A percentile compares a stretch with the other conserved stretches of the same genome.
phyloP scores from a whole-genome alignment of 2,329 filamentous ascomycete genomes.

The Penicillium sp. region DNA sequence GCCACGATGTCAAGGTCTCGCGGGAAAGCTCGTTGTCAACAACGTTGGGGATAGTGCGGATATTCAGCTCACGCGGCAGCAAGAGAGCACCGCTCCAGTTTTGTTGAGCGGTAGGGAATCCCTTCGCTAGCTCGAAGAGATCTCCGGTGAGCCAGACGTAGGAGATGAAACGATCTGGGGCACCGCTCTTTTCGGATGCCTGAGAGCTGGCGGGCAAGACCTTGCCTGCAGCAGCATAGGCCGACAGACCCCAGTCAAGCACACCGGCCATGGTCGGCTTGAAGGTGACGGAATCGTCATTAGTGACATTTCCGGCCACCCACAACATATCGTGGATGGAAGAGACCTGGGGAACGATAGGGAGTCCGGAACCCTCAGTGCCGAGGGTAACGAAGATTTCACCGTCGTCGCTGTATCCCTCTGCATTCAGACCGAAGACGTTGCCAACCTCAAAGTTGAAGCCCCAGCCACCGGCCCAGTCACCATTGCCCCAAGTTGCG shows the following conservation, averaged over 20 bases:
- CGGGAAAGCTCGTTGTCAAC: conserved; percentile 15
- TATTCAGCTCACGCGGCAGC: conserved; percentile 17
- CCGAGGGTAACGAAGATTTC: conserved; percentile 20
- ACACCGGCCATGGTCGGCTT: conserved; percentile 22
- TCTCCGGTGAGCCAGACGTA: conserved; percentile 22
- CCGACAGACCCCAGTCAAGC: conserved; percentile 21
- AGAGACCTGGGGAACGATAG: conserved; percentile 12
- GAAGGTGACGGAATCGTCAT: conserved; percentile 12
- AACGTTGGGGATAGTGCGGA: conserved; percentile 13
- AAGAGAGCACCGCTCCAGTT: conserved; percentile 17
- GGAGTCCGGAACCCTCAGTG: conserved; percentile 15
- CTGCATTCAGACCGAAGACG: conserved; percentile 13
- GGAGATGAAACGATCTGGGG: conserved; percentile 19
- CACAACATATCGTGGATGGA: conserved; percentile 24
- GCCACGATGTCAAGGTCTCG: conserved; percentile 4
- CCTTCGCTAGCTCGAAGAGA: conserved; percentile 9
- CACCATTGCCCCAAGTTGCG: conserved; percentile 21
- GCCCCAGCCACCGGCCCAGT: conserved; percentile 22
- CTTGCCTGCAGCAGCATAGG: conserved; percentile 22
- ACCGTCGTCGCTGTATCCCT: conserved; percentile 19
- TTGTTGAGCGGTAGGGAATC: conserved; percentile 18
- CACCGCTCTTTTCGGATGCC: conserved; percentile 17
- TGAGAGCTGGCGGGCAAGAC: conserved; percentile 16
- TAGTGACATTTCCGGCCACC: conserved; percentile 13
- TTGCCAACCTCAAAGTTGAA: conserved; percentile 25